Evolutionary conservation across 2,329 filamentous ascomycete genomes (phyloP).

Genomic region (Colletotrichum caudatum): DNA sequence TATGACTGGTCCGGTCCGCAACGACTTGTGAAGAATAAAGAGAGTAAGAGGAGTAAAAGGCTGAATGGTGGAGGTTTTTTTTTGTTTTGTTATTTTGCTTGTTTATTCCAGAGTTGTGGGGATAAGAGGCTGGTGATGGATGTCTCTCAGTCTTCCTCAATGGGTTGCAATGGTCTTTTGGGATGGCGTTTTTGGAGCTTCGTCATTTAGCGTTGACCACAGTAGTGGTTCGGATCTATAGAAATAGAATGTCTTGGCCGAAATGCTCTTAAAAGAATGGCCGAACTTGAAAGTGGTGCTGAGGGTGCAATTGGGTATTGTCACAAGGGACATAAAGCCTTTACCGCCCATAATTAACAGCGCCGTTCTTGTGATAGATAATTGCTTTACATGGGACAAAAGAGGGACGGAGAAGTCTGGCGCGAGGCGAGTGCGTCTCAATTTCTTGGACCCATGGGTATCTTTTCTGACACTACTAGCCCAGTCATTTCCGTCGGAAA

Average conservation of each 20-base stretch:
- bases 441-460: background rate
- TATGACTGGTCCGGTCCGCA: slow-evolving; percentile 14
- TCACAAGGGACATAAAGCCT: too few relatives aligned
- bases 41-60: background rate
- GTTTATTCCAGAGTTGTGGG: too few relatives aligned
- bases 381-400: background rate
- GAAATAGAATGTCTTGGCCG: background rate
- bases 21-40: slow-evolving; percentile 5
- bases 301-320: background rate
- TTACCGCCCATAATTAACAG: too few relatives aligned
- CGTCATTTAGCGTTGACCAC: background rate
- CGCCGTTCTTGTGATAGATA: too few relatives aligned
- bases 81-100: too few relatives aligned
- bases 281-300: background rate
- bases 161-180: background rate
- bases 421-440: background rate
- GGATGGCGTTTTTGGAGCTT: background rate
- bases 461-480: background rate
- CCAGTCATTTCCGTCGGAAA: background rate
- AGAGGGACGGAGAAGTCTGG: background rate
- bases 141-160: background rate
- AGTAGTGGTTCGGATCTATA: too few relatives aligned
- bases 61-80: background rate
- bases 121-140: background rate
- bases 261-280: background rate